Conservation (phyloP, 179 eudicot genomes). For the Carnegiea gigantea region DNA sequence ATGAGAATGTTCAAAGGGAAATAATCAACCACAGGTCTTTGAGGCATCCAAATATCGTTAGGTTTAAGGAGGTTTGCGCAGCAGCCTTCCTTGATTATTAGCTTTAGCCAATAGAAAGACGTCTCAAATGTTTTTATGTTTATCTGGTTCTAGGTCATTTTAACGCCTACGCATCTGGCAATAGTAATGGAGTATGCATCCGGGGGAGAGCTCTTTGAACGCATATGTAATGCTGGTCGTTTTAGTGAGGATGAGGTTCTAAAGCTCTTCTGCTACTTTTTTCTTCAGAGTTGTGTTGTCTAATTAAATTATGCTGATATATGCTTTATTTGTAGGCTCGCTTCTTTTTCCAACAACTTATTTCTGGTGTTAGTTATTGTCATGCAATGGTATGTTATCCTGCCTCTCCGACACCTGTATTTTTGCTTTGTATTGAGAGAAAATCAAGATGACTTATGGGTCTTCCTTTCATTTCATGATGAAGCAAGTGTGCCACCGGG, state of each 20-base stretch:
- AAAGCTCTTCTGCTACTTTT: constrained; percentile 2
- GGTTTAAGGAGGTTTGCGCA: constrained; percentile 80
- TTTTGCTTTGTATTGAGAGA: neutral
- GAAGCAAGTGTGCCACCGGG: constrained; percentile 95
- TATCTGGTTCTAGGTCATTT: constrained; percentile 51
- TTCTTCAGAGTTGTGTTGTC: constrained; percentile 7
- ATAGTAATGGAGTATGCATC: constrained; percentile 99
- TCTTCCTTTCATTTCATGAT: constrained; percentile 22
- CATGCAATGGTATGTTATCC: constrained; percentile 67
- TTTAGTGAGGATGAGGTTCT: constrained; percentile 93
- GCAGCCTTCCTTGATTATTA: neutral
- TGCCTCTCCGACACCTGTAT: neutral
- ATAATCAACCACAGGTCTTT: constrained; percentile 88
- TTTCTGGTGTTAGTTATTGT: constrained; percentile 89
- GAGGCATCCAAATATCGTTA: constrained; percentile 90
- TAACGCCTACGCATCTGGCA: constrained; percentile 96
- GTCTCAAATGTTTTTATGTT: constrained; percentile 3
- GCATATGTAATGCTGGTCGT: constrained; percentile 77
- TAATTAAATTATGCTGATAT: constrained; percentile 14
- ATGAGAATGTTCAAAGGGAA: constrained; percentile 92
- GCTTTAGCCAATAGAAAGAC: neutral
- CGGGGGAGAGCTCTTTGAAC: constrained; percentile 92
- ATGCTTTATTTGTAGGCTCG: constrained; percentile 58
- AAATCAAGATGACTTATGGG: constrained; percentile 7
- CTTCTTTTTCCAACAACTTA: constrained; percentile 86